Evolutionary conservation across 495 filamentous ascomycete genomes (phyloP), one percentile per base, ranked within the genome.

Genomic region (Thermochaetoides thermophila): DNA sequence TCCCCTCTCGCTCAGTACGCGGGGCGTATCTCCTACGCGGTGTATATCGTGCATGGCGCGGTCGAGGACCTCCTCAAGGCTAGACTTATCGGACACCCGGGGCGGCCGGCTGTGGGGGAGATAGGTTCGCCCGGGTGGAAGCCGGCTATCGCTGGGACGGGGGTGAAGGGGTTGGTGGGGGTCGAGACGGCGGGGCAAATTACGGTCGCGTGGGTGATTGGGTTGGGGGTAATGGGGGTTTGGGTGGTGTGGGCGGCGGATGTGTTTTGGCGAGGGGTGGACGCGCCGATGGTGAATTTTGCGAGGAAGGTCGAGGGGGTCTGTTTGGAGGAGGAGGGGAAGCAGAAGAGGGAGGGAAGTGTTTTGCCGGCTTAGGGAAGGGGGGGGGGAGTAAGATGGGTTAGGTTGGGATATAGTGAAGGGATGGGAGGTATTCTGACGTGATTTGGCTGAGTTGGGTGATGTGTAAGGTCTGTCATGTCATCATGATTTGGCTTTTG

Each of bases 1-100:
- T 64, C 65, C 25, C 47, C 55, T 0, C 28, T 76, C 0, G 69
- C 71, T 14, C 74, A 74, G 43, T 78, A 78, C 43, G 60, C 73
- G 10, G 74, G 73, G 24, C 62, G 67, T 16, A 69, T 76, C 42
- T 73, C 68, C 20, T 77, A 64, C 39, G 63, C 69, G 7, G 61
- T 77, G 21, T 77, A 76, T 32, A 67, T 76, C 35, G 61, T 69
- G 17, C 73, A 77, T 32, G 72, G 71, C 1, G 66, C 69, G 8
- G 63, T 74, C 13, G 55, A 74, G 2, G 60, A 59, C 31, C 55
- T 61, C 0, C 53, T 69, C 31, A 64, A 66, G 21, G 63, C 61
- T 32, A 44, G 50, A 0, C 45, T 74, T 30, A 56, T 74, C 7
- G 56, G 56, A 4, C 22, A 26, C 15, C 18, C 39, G 5, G 35